These are phyloP conservation scores for Globisporangium heterothallicum DNA, from an alignment of 352 stramenopile species.

Conservation along the genomic window DNA sequence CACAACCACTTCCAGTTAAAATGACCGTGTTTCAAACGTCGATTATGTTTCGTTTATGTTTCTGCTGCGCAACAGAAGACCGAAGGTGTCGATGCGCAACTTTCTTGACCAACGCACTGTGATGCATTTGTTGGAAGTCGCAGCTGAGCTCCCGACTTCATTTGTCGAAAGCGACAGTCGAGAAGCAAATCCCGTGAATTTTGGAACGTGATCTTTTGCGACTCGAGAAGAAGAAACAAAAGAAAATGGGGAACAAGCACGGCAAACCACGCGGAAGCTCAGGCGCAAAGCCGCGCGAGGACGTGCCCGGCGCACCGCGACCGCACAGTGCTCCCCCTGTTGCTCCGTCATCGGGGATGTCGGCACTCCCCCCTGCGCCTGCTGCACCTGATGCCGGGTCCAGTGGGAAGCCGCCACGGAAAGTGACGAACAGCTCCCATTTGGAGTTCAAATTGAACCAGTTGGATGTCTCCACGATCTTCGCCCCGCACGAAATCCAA, in stretches of 20 bases:
- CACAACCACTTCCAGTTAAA: too few relatives aligned
- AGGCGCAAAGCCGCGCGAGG: slow-evolving; percentile 12
- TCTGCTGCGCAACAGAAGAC: too few relatives aligned
- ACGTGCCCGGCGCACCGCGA: slow-evolving; percentile 8
- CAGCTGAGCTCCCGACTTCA: too few relatives aligned
- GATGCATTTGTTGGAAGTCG: too few relatives aligned
- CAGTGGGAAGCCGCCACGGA: slow-evolving; percentile 16
- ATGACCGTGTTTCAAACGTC: too few relatives aligned
- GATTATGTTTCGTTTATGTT: too few relatives aligned
- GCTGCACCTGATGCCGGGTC: slow-evolving; percentile 10
- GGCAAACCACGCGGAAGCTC: slow-evolving; percentile 43
- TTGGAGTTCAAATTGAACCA: slow-evolving; percentile 69
- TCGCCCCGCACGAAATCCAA: slow-evolving; percentile 72
- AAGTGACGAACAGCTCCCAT: slow-evolving; percentile 24
- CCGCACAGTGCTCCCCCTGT: slow-evolving; percentile 1
- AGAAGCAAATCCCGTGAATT: too few relatives aligned
- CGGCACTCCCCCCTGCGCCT: slow-evolving; percentile 7
- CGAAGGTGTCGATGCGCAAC: too few relatives aligned
- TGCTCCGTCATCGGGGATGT: slow-evolving; percentile 10
- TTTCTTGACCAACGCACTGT: too few relatives aligned
- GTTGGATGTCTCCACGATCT: slow-evolving; percentile 68
- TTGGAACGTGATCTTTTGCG: too few relatives aligned
- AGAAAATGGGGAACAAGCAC: slow-evolving; percentile 89
- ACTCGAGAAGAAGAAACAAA: too few relatives aligned
- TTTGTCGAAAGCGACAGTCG: too few relatives aligned